Evolutionary conservation across 257 asterid species (phyloP).

Genomic region (Knoxia roxburghii): DNA sequence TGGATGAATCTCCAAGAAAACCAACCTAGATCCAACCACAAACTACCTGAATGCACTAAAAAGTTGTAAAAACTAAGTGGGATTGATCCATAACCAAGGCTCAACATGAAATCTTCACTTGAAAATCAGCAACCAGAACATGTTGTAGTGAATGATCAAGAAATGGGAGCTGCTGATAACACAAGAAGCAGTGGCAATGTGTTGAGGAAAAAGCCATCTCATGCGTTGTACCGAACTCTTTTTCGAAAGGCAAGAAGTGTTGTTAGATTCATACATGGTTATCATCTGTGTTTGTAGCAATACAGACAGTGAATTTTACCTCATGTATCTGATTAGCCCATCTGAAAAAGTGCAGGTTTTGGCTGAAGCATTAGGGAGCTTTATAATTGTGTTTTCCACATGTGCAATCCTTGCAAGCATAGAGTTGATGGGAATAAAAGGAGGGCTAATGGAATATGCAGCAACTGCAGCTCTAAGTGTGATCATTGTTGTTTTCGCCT

Average conservation of each 20-base stretch:
- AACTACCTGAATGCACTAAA: background rate
- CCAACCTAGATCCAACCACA: background rate
- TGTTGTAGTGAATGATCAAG: slow-evolving; percentile 17
- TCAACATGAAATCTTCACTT: slow-evolving; percentile 12
- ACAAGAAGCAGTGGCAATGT: background rate
- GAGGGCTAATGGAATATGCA: slow-evolving; percentile 72
- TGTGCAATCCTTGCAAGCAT: slow-evolving; percentile 64
- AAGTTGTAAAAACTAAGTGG: background rate
- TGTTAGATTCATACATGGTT: background rate
- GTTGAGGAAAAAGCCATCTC: background rate
- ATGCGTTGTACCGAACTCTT: background rate
- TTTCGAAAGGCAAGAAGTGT: slow-evolving; percentile 6
- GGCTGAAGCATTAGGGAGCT: slow-evolving; percentile 77
- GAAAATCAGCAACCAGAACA: slow-evolving; percentile 9
- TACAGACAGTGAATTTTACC: background rate
- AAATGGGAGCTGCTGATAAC: background rate
- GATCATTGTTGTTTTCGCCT: slow-evolving; percentile 49
- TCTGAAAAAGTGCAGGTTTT: slow-evolving; percentile 38
- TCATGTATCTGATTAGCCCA: background rate
- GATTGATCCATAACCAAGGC: background rate
- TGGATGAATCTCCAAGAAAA: slow-evolving; percentile 8
- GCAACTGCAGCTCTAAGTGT: slow-evolving; percentile 74
- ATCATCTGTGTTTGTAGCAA: background rate
- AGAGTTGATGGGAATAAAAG: slow-evolving; percentile 39
- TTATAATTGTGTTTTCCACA: slow-evolving; percentile 61